Base-by-base conservation (phyloP, 1,284 basidiomycete genomes). In the Austropuccinia psidii region DNA sequence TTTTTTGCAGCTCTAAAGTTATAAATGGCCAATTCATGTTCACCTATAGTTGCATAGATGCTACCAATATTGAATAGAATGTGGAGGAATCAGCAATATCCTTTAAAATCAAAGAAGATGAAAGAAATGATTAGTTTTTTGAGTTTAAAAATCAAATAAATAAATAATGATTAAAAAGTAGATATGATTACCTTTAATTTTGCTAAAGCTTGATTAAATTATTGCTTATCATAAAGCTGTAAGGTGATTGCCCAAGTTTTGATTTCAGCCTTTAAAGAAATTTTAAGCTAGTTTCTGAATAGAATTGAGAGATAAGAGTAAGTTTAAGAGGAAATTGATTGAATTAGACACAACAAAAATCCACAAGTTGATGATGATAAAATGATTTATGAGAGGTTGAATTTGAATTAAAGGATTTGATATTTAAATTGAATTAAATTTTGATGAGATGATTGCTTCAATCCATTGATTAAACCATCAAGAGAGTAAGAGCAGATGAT, bases 61-160 rank as follows among this genome's bases (percentile, higher is more conserved):
- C 94, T 84, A 33, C 89, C 92, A 83, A 93, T 90, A 80, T 94
- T 94, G 70, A 89, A 90, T 74, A 90, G 85, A 78, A 94, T 90
- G 83, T 93, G 76, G 90, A 91, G 17, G 88, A 89, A 79, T 92
- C 89, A 0, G 87, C 88, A 77, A 93, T 93, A 64, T 82, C 81
- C 88, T 89, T 77, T 7, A 39, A 78, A 9, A 47, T 17, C 29
- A 35, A 29, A 31, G 29, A 41, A 64, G 29, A n/a, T 29, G 35
- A 27, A 61, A 60, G 39, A n/a, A 31, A 11, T 50, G 57, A 39
- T 67, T 60, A 49, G 39, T 58, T 2, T 55, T 49, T 39, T 31
- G 73, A 17, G 73, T 17, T 62, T 58, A 66, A 33, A 39, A 8
- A 15, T 35, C 6, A n/a, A 27, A 43, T 50, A 5, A 31, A 73